A percentile compares a stretch with the other conserved stretches of the same genome.
Evolutionary conservation across 2,329 filamentous ascomycete genomes (phyloP).

Genomic region (Colletotrichum sp.): DNA sequence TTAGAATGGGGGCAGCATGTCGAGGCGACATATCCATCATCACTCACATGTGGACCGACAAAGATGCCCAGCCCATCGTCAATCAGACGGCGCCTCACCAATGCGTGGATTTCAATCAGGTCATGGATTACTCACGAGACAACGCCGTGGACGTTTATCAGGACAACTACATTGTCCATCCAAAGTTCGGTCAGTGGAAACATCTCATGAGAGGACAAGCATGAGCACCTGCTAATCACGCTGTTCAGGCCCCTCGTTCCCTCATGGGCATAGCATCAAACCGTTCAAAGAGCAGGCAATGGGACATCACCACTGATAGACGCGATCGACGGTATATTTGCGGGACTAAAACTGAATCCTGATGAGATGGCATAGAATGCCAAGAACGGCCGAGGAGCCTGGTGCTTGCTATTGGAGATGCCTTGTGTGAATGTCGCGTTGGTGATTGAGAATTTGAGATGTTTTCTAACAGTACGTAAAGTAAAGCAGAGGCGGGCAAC

Average conservation of each 20-base stretch:
- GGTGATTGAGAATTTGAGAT: neutral
- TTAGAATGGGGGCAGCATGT: constrained; percentile 18
- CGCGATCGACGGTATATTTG: fast-evolving
- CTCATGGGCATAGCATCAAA: constrained; percentile 16
- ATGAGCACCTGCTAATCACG: neutral
- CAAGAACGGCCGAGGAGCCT: neutral
- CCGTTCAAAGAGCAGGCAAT: constrained; percentile 16
- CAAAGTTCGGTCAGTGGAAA: constrained; percentile 5
- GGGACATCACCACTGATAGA: constrained; percentile 1
- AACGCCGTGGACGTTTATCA: constrained; percentile 14
- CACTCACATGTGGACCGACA: constrained; percentile 21
- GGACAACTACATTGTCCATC: constrained; percentile 18
- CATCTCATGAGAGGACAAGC: neutral
- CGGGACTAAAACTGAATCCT: neutral
- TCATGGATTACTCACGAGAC: constrained; percentile 12
- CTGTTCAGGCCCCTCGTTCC: constrained; percentile 8
- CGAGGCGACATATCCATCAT: constrained; percentile 19
- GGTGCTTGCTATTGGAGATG: neutral
- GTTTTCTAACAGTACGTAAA: neutral
- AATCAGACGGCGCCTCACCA: constrained; percentile 20
- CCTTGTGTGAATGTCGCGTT: neutral
- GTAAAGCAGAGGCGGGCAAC: neutral
- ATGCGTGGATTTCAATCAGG: constrained; percentile 5
- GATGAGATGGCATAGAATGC: neutral
- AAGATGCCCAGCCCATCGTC: constrained; percentile 16